A percentile compares a stretch with the other conserved stretches of the same genome.
phyloP scores from a whole-genome alignment of 1,284 basidiomycete species.

The Mrakiaceae sp. region DNA sequence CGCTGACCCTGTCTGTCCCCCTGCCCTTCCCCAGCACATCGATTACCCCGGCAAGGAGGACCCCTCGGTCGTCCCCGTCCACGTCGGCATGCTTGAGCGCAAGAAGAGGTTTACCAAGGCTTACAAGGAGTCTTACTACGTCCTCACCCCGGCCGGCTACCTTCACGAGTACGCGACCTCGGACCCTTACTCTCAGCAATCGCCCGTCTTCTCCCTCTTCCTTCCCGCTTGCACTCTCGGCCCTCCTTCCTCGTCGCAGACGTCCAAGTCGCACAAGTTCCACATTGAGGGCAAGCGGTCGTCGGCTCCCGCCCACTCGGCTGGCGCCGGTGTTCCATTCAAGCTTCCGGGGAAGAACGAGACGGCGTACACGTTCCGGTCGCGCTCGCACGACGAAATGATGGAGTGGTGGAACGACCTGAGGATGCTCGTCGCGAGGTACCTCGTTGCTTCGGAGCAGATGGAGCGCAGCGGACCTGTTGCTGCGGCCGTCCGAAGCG shows the following conservation, averaged over 20 bases:
- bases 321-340: constrained; percentile 44
- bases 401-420: constrained; percentile 99
- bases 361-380: constrained; percentile 80
- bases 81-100: constrained; percentile 83
- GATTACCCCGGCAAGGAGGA: constrained; percentile 91
- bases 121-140: constrained; percentile 81
- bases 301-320: constrained; percentile 51
- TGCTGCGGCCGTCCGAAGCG: constrained; percentile 78
- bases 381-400: constrained; percentile 87
- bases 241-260: constrained; percentile 61
- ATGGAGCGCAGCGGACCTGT: constrained; percentile 90
- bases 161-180: constrained; percentile 80
- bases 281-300: constrained; percentile 83
- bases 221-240: constrained; percentile 92
- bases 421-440: constrained; percentile 89
- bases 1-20: constrained; percentile 14
- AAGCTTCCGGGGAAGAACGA: constrained; percentile 43
- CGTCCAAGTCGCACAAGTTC: constrained; percentile 81
- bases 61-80: constrained; percentile 74
- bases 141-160: constrained; percentile 91
- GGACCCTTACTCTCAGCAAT: constrained; percentile 54
- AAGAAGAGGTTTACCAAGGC: constrained; percentile 93
- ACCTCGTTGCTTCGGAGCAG: constrained; percentile 86
- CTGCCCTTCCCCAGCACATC: constrained; percentile 44
- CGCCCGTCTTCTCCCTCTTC: constrained; percentile 81